Base-by-base conservation (phyloP, 2,329 filamentous ascomycete species). In the Penicillium hordei region DNA sequence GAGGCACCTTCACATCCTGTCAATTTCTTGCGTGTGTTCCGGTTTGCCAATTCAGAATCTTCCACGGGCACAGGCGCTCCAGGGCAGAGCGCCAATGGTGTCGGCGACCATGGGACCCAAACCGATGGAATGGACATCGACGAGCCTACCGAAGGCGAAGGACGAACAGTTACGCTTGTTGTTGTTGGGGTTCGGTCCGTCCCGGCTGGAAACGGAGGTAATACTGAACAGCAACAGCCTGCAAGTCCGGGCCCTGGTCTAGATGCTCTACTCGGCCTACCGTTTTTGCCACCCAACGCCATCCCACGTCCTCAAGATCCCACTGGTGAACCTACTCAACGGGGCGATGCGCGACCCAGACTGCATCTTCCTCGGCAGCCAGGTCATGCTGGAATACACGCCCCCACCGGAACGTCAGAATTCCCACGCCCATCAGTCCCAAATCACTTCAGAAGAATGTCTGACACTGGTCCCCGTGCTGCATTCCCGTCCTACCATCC, bases 161-260 rank as follows among this genome's bases (percentile, higher is more conserved):
- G 82, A 46, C 79, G 86, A 23, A 87, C 86, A 73, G 84, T 89
- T 39, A 87, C 87, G 9, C 82, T 89, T 60, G 88, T 89, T 43
- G 86, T 89, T 52, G 86, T 89, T 40, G 87, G 87, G 53, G 88
- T 89, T 55, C 79, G 86, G 52, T 87, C 86, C 27, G 86, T 89
- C 57, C 85, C 82, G 33, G 81, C 84, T 21, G 78, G 77, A 27
- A 79, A 77, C 61, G 75, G 77, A 15, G 71, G 76, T 25, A 75
- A 76, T 21, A 65, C 71, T 48, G 79, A 80, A 52, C 79, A 81
- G 45, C 75, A 74, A 42, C 77, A 65, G 69, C 78, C 68, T 50
- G 63, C 76, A 38, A 77, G 68, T 48, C 65, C 74, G 51, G 74
- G 72, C 42, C 65, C 74, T 43, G 75, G 75, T 51, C 62, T 81